Conservation (phyloP, 2,329 filamentous ascomycete genomes). For the Pseudonectria buxi region DNA sequence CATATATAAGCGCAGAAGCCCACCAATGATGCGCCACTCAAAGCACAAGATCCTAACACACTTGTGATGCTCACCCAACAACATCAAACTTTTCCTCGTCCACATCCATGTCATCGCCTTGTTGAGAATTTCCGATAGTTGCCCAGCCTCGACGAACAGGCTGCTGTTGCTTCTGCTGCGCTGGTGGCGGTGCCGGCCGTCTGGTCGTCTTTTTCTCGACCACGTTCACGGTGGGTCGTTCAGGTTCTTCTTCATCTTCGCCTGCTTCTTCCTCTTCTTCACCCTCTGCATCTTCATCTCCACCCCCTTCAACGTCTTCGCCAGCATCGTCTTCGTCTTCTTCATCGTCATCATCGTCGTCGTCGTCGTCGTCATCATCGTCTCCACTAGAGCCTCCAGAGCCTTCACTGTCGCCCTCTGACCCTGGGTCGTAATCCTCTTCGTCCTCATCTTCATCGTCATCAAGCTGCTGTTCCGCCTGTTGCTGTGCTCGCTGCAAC, state of each 20-base stretch:
- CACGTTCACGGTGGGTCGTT: conserved; percentile 1
- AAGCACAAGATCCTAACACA: no score
- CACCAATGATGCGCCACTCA: no score
- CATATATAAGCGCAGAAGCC: no score
- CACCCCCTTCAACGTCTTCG: conserved; percentile 28
- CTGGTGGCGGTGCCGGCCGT: background rate
- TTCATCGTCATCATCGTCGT: conserved; percentile 35
- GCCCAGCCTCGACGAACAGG: conserved; percentile 27
- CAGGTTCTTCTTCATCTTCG: conserved; percentile 6
- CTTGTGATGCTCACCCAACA: conserved; percentile 9
- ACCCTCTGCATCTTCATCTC: conserved; percentile 13
- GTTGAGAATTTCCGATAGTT: conserved; percentile 18
- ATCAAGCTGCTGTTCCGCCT: conserved; percentile 47
- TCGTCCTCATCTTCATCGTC: conserved; percentile 59
- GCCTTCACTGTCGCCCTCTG: conserved; percentile 53
- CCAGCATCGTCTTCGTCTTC: conserved; percentile 34
- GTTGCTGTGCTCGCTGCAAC: conserved; percentile 42
- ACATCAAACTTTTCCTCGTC: conserved; percentile 29
- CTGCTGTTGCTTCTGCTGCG: conserved; percentile 6
- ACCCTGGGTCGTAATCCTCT: conserved; percentile 60
- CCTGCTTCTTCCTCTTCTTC: conserved; percentile 11
- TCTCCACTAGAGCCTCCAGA: conserved; percentile 45
- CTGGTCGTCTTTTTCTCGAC: conserved; percentile 2
- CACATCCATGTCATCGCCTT: conserved; percentile 24
- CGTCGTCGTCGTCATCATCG: conserved; percentile 47